Evolutionary conservation across 352 stramenopile genomes (phyloP).

Genomic region (Phytophthora citricola): DNA sequence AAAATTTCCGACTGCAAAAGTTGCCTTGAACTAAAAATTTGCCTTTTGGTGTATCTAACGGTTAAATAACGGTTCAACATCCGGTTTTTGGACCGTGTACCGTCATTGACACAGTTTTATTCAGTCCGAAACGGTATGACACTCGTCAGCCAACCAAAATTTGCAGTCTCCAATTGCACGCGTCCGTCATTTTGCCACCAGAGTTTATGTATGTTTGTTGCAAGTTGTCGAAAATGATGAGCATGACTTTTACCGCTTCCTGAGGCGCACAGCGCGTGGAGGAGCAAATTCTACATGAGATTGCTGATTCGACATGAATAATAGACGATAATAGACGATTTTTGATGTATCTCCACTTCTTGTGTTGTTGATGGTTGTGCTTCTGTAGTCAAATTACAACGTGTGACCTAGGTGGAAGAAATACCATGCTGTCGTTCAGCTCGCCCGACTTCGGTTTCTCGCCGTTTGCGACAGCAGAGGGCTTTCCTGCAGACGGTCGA

Average conservation of each 20-base stretch:
- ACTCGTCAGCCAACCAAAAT: slow-evolving; percentile 6
- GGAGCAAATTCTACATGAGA: slow-evolving; percentile 62
- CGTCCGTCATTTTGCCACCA: neutral
- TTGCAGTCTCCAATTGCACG: slow-evolving; percentile 1
- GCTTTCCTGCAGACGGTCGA: neutral
- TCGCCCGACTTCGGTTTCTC: slow-evolving; percentile 17
- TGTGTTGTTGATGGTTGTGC: neutral
- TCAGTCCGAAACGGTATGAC: slow-evolving; percentile 18
- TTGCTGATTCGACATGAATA: slow-evolving; percentile 47
- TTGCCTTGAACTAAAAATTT: slow-evolving; percentile 3
- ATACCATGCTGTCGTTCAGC: neutral
- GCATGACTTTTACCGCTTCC: slow-evolving; percentile 44
- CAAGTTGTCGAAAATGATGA: slow-evolving; percentile 45
- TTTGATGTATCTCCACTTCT: no score
- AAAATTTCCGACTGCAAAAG: no score
- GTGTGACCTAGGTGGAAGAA: neutral
- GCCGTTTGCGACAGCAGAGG: neutral
- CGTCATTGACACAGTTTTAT: slow-evolving; percentile 12
- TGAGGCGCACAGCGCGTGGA: slow-evolving; percentile 46
- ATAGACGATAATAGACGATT: neutral
- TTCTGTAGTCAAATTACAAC: neutral
- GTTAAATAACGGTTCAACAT: slow-evolving; percentile 21
- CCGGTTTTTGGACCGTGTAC: slow-evolving; percentile 25
- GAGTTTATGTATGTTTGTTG: neutral
- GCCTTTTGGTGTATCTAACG: slow-evolving; percentile 31